These are phyloP conservation scores for Arthonia radiata DNA, from an alignment of 495 filamentous ascomycete genomes.

Conservation along the genomic window DNA sequence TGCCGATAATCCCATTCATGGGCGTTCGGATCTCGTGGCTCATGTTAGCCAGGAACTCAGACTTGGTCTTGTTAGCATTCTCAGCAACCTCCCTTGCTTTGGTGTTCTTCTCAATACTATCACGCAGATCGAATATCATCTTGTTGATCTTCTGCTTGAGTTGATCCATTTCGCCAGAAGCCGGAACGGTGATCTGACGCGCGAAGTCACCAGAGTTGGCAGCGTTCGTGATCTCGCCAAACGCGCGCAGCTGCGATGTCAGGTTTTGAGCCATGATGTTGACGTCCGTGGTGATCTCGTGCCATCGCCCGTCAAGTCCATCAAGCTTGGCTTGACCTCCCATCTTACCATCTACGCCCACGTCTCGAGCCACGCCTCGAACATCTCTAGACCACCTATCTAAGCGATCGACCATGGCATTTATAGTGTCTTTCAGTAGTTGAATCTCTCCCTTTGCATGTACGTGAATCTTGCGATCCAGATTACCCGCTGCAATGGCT, in stretches of 20 bases:
- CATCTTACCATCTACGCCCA: conserved; percentile 97
- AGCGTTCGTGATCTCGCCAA: conserved; percentile 92
- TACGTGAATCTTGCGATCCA: conserved; percentile 90
- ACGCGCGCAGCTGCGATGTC: conserved; percentile 92
- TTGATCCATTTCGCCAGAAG: conserved; percentile 97
- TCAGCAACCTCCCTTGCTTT: conserved; percentile 89
- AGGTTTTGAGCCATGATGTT: conserved; percentile 98
- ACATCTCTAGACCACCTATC: conserved; percentile 95
- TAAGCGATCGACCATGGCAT: conserved; percentile 94
- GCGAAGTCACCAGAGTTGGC: conserved; percentile 94
- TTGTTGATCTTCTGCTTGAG: conserved; percentile 98
- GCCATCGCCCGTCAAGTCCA: conserved; percentile 85
- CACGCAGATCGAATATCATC: conserved; percentile 89
- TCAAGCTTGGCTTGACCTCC: conserved; percentile 92
- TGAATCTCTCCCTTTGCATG: conserved; percentile 89
- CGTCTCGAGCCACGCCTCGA: conserved; percentile 86
- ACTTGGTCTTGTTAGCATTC: conserved; percentile 93
- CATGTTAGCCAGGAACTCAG: conserved; percentile 98
- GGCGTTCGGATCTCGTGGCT: conserved; percentile 96
- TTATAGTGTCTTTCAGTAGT: conserved; percentile 89
- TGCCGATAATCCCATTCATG: conserved; percentile 70
- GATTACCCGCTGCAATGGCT: conserved; percentile 80
- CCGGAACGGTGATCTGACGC: conserved; percentile 91
- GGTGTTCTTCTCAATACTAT: conserved; percentile 96
- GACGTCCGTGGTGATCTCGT: conserved; percentile 93